Conservation (phyloP, 2,329 filamentous ascomycete genomes). For the Phialophora verrucosa region DNA sequence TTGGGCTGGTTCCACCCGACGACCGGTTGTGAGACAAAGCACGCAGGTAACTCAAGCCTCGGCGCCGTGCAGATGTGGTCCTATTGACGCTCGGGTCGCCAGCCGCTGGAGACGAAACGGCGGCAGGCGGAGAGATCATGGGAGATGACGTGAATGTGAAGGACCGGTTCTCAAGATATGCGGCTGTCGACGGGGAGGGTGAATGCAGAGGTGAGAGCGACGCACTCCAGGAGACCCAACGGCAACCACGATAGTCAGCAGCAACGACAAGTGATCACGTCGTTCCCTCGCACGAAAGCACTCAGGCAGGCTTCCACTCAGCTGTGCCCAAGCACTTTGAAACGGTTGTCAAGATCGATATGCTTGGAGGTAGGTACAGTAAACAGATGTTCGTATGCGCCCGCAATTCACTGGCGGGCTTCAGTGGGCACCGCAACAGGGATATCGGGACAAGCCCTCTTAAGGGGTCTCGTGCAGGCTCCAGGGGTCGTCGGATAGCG, state of each 20-base stretch:
- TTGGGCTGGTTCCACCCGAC: slow-evolving; percentile 31
- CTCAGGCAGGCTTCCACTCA: background rate
- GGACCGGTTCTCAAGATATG: background rate
- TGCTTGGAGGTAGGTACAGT: background rate
- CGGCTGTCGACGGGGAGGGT: background rate
- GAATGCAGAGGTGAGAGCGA: slow-evolving; percentile 8
- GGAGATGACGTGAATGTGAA: slow-evolving; percentile 21
- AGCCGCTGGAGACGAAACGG: slow-evolving; percentile 34
- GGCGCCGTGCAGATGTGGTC: slow-evolving; percentile 34
- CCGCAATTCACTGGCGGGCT: slow-evolving; percentile 3
- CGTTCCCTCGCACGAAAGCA: background rate
- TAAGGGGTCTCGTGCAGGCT: background rate
- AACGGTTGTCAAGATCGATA: background rate
- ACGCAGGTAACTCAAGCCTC: slow-evolving; percentile 40
- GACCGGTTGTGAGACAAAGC: slow-evolving; percentile 37
- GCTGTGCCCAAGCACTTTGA: background rate
- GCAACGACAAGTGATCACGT: background rate
- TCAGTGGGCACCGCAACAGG: background rate
- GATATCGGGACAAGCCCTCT: background rate
- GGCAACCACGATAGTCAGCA: slow-evolving; percentile 16
- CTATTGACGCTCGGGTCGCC: slow-evolving; percentile 30
- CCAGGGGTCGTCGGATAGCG: background rate
- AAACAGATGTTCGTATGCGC: slow-evolving; percentile 1
- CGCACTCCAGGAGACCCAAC: slow-evolving; percentile 1
- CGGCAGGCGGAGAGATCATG: slow-evolving; percentile 39